phyloP scores from a whole-genome alignment of 352 stramenopile genomes.

The Globisporangium acanthophoron region DNA sequence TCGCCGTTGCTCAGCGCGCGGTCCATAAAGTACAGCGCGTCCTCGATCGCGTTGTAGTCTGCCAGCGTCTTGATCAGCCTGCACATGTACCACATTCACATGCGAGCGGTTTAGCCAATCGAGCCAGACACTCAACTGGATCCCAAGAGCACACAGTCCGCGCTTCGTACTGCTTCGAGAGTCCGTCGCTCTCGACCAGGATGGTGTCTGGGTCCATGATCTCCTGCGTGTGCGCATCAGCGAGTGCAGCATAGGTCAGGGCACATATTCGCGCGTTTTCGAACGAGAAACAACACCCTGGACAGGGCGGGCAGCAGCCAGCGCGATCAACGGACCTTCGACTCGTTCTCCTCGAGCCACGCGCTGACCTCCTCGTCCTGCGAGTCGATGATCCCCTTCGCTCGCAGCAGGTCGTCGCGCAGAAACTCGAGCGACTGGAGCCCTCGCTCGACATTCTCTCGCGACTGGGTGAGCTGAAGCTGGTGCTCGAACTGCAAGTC shows the following conservation, averaged over 20 bases:
- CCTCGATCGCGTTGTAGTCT: slow-evolving; percentile 86
- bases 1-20: slow-evolving; percentile 82
- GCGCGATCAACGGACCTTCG: slow-evolving; percentile 29
- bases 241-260: not conserved
- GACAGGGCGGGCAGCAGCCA: not conserved
- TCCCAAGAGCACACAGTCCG: not conserved
- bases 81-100: slow-evolving; percentile 2
- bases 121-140: not conserved
- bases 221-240: slow-evolving; percentile 24
- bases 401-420: slow-evolving; percentile 55
- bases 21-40: slow-evolving; percentile 91
- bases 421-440: slow-evolving; percentile 71
- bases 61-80: slow-evolving; percentile 77
- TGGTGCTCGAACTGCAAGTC: slow-evolving; percentile 86
- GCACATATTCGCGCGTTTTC: not conserved
- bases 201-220: slow-evolving; percentile 74
- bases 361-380: slow-evolving; percentile 54
- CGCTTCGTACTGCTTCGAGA: slow-evolving; percentile 75
- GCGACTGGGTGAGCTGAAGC: slow-evolving; percentile 73
- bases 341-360: slow-evolving; percentile 77
- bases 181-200: slow-evolving; percentile 61
- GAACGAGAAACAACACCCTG: too few relatives aligned
- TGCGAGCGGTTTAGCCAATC: not conserved
- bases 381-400: slow-evolving; percentile 38
- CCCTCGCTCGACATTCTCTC: slow-evolving; percentile 68